Percentiles rank a stretch among this genome's conserved stretches.
Conservation (phyloP, 768 basidiomycete genomes). For the Serpula lacrymans region DNA sequence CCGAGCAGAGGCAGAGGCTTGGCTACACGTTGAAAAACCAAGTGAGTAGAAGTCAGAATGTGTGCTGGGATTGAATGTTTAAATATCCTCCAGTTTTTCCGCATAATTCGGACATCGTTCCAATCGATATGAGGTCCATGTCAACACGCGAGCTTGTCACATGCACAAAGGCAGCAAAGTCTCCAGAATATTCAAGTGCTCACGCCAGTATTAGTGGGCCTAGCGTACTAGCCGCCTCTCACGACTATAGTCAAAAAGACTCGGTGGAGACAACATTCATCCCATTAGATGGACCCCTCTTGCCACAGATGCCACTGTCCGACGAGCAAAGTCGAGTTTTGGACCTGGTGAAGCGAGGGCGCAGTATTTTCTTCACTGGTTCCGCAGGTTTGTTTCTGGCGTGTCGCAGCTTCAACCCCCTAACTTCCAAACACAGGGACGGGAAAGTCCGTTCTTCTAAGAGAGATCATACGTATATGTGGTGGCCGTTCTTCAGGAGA, state of each 20-base stretch:
- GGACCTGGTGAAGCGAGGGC: constrained; percentile 49
- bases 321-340: constrained; percentile 51
- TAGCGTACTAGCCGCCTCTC: not conserved
- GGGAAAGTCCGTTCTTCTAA: constrained; percentile 79
- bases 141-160: no score
- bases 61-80: not conserved
- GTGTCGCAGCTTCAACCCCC: not conserved
- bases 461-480: constrained; percentile 62
- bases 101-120: not conserved
- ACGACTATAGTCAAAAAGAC: no score
- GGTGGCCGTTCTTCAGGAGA: constrained; percentile 30
- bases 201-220: not conserved
- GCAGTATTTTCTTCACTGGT: constrained; percentile 83
- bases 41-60: constrained; percentile 14
- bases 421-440: constrained; percentile 55
- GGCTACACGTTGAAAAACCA: constrained; percentile 30
- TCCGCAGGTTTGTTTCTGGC: constrained; percentile 67
- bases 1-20: constrained; percentile 44
- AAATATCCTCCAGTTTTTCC: not conserved
- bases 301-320: constrained; percentile 38
- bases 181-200: no score
- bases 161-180: no score
- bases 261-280: constrained; percentile 2
- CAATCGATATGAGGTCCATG: not conserved
- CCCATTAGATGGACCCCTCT: not conserved